phyloP scores from a whole-genome alignment of 306 rosid genomes.

The Prunus persica region DNA sequence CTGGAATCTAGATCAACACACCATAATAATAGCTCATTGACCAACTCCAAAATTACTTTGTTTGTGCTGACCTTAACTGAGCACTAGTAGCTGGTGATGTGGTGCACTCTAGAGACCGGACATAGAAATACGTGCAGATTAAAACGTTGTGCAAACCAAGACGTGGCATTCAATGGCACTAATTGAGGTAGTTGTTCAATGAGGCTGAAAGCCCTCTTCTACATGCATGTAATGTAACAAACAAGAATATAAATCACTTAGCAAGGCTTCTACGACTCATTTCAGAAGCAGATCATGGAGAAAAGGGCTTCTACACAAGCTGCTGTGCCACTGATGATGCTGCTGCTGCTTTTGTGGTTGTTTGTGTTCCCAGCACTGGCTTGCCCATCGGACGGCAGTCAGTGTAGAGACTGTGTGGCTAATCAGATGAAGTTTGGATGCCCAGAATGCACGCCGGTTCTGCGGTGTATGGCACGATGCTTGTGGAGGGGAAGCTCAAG shows the following conservation, averaged over 20 bases:
- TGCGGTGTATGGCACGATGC: constrained; percentile 86
- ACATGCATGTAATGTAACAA: neutral
- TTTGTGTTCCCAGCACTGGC: constrained; percentile 25
- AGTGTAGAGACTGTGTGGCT: constrained; percentile 51
- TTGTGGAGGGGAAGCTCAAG: constrained; percentile 66
- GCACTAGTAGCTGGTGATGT: neutral
- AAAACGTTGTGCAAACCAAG: constrained; percentile 51
- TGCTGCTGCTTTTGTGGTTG: constrained; percentile 31
- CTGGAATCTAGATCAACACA: too few relatives aligned
- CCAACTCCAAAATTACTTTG: neutral
- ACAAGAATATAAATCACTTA: too few relatives aligned
- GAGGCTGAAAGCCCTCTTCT: neutral
- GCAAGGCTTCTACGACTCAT: neutral
- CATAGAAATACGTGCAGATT: constrained; percentile 1
- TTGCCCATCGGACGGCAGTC: constrained; percentile 44
- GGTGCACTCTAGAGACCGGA: constrained; percentile 6
- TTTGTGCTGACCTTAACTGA: neutral
- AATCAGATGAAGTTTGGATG: constrained; percentile 57
- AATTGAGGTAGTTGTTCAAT: constrained; percentile 25
- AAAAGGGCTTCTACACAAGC: constrained; percentile 19
- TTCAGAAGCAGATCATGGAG: neutral
- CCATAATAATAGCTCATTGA: neutral
- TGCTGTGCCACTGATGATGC: constrained; percentile 14
- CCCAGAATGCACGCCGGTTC: constrained; percentile 51
- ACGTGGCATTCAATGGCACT: constrained; percentile 25